Conservation (phyloP, 768 basidiomycete genomes). For the Amanita polypyramis region DNA sequence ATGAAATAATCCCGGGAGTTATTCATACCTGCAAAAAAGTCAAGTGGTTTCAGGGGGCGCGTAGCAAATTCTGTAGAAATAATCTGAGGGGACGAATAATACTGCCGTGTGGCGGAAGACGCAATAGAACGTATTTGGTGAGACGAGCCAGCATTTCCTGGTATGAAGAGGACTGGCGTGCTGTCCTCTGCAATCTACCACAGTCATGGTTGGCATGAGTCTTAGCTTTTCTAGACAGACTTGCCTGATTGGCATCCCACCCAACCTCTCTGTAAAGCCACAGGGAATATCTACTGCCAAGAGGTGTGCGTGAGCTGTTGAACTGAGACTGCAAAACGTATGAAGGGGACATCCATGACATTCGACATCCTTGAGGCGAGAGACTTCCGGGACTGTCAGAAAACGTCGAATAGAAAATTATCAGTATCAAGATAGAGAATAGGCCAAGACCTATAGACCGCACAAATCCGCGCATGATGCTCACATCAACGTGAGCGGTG, state of each 20-base stretch:
- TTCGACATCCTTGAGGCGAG: conserved; percentile 87
- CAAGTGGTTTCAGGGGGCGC: conserved; percentile 45
- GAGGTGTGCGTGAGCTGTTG: conserved; percentile 56
- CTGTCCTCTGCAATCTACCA: conserved; percentile 27
- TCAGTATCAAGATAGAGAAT: background rate
- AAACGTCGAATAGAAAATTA: conserved; percentile 30
- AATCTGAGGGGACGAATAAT: conserved; percentile 49
- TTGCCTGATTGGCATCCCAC: conserved; percentile 63
- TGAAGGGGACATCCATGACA: conserved; percentile 94
- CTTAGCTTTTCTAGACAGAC: conserved; percentile 1
- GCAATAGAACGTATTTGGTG: conserved; percentile 93
- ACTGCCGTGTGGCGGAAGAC: conserved; percentile 80
- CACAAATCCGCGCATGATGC: conserved; percentile 5
- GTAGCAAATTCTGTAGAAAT: conserved; percentile 43
- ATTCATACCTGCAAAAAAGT: conserved; percentile 74
- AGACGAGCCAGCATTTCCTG: conserved; percentile 94
- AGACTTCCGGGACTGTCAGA: conserved; percentile 36
- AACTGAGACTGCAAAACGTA: conserved; percentile 69
- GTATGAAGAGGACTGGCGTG: conserved; percentile 89
- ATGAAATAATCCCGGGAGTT: background rate
- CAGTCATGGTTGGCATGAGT: background rate
- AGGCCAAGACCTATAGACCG: conserved; percentile 5
- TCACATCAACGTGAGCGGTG: conserved; percentile 9
- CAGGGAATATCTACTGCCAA: conserved; percentile 71
- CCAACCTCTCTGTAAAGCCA: conserved; percentile 85